Conservation (phyloP, 2,329 filamentous ascomycete species). For the Xylaria sp. region DNA sequence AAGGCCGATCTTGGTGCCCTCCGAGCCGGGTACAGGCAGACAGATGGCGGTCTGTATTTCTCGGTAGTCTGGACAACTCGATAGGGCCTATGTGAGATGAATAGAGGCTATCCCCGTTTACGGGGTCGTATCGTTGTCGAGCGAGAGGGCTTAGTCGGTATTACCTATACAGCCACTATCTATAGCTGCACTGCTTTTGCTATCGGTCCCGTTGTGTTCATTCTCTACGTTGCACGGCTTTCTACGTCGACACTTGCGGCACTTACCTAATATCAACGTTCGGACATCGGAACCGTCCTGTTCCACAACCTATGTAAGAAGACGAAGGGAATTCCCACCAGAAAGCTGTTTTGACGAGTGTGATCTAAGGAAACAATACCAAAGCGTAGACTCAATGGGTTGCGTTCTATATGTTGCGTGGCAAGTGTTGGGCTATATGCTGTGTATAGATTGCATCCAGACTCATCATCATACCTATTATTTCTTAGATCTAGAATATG, state of each 20-base stretch:
- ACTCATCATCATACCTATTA: background rate
- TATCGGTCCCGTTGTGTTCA: too few relatives aligned
- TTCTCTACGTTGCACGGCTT: too few relatives aligned
- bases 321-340: background rate
- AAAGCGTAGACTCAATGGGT: background rate
- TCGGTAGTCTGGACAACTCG: constrained; percentile 24
- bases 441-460: background rate
- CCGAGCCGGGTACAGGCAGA: background rate
- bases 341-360: background rate
- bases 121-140: background rate
- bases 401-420: background rate
- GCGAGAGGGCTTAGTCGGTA: background rate
- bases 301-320: background rate
- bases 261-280: background rate
- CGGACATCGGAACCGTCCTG: background rate
- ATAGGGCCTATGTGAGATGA: constrained; percentile 12
- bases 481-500: background rate
- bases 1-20: background rate
- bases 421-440: background rate
- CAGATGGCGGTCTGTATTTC: constrained; percentile 24
- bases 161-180: background rate
- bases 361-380: background rate
- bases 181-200: too few relatives aligned
- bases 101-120: background rate
- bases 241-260: background rate